Base-by-base conservation (phyloP, 371 early-diverging fungal genomes). In the Encephalitozoon hellem region DNA sequence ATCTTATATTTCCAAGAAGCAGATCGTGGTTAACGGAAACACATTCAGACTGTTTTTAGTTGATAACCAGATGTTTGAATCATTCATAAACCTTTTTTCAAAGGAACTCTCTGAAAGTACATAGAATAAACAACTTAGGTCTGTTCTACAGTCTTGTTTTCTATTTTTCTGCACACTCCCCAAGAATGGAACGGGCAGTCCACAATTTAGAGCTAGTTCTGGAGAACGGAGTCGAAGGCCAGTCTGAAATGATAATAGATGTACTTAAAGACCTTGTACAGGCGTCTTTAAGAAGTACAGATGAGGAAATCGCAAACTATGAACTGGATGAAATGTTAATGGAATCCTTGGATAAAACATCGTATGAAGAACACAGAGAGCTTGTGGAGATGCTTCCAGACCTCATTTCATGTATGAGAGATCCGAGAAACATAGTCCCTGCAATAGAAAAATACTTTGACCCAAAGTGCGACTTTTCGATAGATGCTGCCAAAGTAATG, bases 81-180 rank as follows among this genome's bases (percentile, higher is more conserved):
- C 59, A 8, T 59, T 59, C 28, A 28, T 59, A 28, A 32, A 21
- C 0, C 59, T 30, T 12, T 59, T 59, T 34, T 32, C 1, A 38
- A 59, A 59, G 18, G 49, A 47, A 21, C n/a, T 47, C 18, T 47
- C 49, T 8, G 21, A 28, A 59, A 34, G 32, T 34, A 34, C 18
- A 32, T n/a, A 59, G 59, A 59, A 28, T 30, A 59, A 32, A 38
- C n/a, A 5, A 59, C 28, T 30, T 6, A n/a, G 15, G 3, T 0
- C 18, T 15, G 18, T 3, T 18, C 21, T 6, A 8, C 2, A 9
- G 9, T 2, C 43, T 9, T 47, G 21, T n/a, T 74, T 63, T 78
- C 32, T 54, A 80, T 66, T 70, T 78, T 43, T 70, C 74, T 54
- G 49, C 39, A 73, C 71, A 54, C 21, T 47, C 49, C 49, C 49